These are phyloP conservation scores for Fonsecaea pugnacius DNA, from an alignment of 2,329 filamentous ascomycete species.

Conservation along the genomic window DNA sequence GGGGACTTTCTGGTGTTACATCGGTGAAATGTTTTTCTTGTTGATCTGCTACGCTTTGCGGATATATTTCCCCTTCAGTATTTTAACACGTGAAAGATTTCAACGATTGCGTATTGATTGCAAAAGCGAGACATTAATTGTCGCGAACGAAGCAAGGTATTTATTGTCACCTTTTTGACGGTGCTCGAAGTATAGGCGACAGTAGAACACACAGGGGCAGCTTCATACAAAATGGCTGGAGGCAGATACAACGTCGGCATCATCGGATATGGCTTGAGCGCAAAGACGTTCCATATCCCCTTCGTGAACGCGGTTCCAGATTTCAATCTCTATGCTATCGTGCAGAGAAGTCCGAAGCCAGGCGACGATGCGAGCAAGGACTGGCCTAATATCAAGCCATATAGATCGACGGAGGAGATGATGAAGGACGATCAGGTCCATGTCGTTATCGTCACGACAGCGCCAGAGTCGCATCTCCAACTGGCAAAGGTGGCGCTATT, in stretches of 20 bases:
- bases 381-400: conserved; percentile 67
- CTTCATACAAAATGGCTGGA: conserved; percentile 43
- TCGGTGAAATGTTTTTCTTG: neutral
- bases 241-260: conserved; percentile 60
- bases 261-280: conserved; percentile 66
- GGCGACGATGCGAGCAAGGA: conserved; percentile 70
- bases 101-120: neutral
- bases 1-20: neutral
- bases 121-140: neutral
- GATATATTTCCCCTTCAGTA: conserved; percentile 1
- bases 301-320: conserved; percentile 69
- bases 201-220: neutral
- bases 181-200: neutral
- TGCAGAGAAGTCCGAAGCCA: conserved; percentile 71
- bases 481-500: conserved; percentile 66
- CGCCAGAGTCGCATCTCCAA: conserved; percentile 71
- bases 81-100: neutral
- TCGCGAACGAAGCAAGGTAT: neutral
- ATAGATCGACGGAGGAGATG: conserved; percentile 65
- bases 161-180: neutral
- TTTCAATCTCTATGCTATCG: conserved; percentile 72
- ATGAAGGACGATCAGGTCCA: conserved; percentile 69
- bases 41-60: neutral
- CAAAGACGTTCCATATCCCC: conserved; percentile 84
- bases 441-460: conserved; percentile 72